Conservation (phyloP, 2,329 filamentous ascomycete genomes). For the Cercospora sp. region DNA sequence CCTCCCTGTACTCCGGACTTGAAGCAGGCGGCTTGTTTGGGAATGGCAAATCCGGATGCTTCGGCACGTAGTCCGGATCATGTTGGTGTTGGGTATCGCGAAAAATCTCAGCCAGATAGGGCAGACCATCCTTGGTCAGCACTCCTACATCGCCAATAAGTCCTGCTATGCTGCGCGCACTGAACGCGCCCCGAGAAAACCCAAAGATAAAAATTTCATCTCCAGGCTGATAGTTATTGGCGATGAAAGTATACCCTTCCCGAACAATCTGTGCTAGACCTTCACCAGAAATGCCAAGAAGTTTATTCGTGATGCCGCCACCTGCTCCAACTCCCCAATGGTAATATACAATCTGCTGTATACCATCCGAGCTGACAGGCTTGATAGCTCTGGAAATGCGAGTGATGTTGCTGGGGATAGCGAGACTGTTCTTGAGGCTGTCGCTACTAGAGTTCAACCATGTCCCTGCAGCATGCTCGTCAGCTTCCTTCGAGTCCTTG, state of each 20-base stretch:
- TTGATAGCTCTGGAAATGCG: constrained; percentile 53
- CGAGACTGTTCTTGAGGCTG: constrained; percentile 46
- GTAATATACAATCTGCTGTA: constrained; percentile 55
- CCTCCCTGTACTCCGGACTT: constrained; percentile 47
- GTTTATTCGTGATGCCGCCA: constrained; percentile 46
- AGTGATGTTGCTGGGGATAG: constrained; percentile 53
- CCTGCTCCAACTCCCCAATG: constrained; percentile 51
- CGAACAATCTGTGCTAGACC: constrained; percentile 46
- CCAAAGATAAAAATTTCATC: constrained; percentile 55
- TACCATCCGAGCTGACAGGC: constrained; percentile 49
- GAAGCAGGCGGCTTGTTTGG: constrained; percentile 48
- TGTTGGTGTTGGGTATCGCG: constrained; percentile 49
- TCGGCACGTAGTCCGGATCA: constrained; percentile 47
- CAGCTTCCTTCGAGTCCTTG: constrained; percentile 8
- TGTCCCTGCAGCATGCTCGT: constrained; percentile 38
- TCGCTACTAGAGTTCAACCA: constrained; percentile 54
- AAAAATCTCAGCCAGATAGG: constrained; percentile 50
- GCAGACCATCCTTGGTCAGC: constrained; percentile 50
- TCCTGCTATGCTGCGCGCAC: constrained; percentile 49
- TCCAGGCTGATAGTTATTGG: constrained; percentile 55
- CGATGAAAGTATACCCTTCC: constrained; percentile 53
- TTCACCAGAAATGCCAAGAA: constrained; percentile 33
- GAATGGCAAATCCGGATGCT: constrained; percentile 50
- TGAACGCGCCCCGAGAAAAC: constrained; percentile 52
- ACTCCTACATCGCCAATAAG: constrained; percentile 51